These are phyloP conservation scores for Colletotrichum sansevieriae DNA, from an alignment of 2,329 filamentous ascomycete genomes.

Conservation along the genomic window DNA sequence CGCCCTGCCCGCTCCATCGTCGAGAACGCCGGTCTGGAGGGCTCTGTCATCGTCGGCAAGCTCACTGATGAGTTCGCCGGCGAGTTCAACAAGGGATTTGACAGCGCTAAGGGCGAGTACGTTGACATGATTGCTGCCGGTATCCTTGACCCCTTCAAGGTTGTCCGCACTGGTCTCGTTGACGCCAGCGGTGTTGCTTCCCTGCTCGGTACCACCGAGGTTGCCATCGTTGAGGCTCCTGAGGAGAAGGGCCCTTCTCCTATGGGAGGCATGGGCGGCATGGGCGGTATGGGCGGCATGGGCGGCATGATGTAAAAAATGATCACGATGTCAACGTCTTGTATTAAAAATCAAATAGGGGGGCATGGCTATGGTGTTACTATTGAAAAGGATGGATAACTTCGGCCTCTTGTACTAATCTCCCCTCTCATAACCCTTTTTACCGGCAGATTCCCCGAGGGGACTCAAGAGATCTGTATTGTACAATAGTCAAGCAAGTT, in stretches of 20 bases:
- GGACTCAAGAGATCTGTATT: conserved; percentile 41
- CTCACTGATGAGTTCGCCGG: conserved; percentile 90
- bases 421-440: conserved; percentile 37
- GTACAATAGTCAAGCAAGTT: conserved; percentile 43
- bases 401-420: conserved; percentile 49
- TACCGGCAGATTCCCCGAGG: conserved; percentile 39
- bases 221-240: conserved; percentile 94
- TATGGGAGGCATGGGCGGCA: conserved; percentile 78
- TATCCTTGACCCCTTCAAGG: conserved; percentile 99
- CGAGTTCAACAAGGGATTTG: conserved; percentile 99
- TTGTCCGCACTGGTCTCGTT: conserved; percentile 94
- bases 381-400: conserved; percentile 52
- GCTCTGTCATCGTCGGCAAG: conserved; percentile 97
- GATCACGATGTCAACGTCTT: conserved; percentile 41
- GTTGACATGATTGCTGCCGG: conserved; percentile 97
- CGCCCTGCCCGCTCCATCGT: conserved; percentile 94
- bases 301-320: conserved; percentile 71
- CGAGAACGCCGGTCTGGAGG: conserved; percentile 97
- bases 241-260: conserved; percentile 82
- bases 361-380: conserved; percentile 66
- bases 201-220: conserved; percentile 96
- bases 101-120: conserved; percentile 97
- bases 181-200: conserved; percentile 97
- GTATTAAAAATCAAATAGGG: conserved; percentile 49
- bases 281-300: conserved; percentile 73